Base-by-base conservation (phyloP, 805 yeast genomes). In the Candida nonsorbophila region DNA sequence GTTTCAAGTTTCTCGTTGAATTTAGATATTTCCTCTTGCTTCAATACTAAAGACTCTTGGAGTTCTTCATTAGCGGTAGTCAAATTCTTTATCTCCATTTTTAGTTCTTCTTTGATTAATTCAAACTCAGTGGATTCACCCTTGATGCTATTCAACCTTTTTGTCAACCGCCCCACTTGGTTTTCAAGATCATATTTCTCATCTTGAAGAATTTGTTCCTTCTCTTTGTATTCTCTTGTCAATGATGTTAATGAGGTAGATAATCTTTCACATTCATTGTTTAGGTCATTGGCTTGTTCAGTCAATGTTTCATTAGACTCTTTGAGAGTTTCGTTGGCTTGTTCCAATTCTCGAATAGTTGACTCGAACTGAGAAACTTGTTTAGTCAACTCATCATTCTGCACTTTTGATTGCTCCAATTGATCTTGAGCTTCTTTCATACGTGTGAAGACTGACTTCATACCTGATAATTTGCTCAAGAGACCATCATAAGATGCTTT, bases 401-500 rank as follows among this genome's bases (percentile, higher is more conserved):
- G 62, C 11, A 66, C 72, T 40, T 73, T 72, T 1, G 72, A 64
- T 4, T 57, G 60, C 23, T 72, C 84, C 12, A 84, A 58, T 41
- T 81, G 84, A 3, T 52, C 56, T 45, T 82, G 80, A 0, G 85
- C 62, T 33, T 74, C 80, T 46, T 82, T 79, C 84, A 82, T 80
- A 40, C 83, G 82, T 29, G 53, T 56, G 51, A 83, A 83, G 2
- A 83, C 70, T 1, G 79, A 60, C 41, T 81, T 83, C 90, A 83
- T 82, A 2, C 84, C 72, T 1, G 85, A 72, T 11, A 84, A 51
- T 48, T 80, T 69, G 38, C 73, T 74, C 35, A 84, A 52, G 18
- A 84, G 53, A 4, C 71, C 62, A 36, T 80, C 79, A 45, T 82
- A 80, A 38, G 77, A 76, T 2, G 66, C 60, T 41, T 79, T 75